A percentile compares a stretch with the other conserved stretches of the same genome.
These are phyloP conservation scores for Saccharum spontaneum DNA, from an alignment of 176 grass and related monocot genomes.

Conservation along the genomic window DNA sequence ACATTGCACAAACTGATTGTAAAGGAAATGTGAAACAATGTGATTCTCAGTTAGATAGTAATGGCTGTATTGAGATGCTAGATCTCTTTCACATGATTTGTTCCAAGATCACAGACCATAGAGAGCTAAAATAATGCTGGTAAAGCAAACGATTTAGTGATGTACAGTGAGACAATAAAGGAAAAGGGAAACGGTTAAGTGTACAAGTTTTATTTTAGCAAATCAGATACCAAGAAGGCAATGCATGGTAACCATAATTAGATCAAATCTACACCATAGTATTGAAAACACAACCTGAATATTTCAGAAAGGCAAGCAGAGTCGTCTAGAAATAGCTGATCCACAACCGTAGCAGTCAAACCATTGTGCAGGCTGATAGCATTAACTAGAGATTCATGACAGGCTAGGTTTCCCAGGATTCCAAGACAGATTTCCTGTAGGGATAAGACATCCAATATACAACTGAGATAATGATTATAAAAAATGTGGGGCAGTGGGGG, in stretches of 20 bases:
- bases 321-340: slow-evolving; percentile 81
- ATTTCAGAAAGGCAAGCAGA: slow-evolving; percentile 72
- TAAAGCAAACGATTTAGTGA: neutral
- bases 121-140: slow-evolving; percentile 1
- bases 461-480: slow-evolving; percentile 3
- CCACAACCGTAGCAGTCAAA: slow-evolving; percentile 68
- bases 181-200: neutral
- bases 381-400: slow-evolving; percentile 67
- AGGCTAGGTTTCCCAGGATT: slow-evolving; percentile 89
- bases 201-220: slow-evolving; percentile 10
- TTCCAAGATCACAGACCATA: slow-evolving; percentile 11
- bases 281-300: slow-evolving; percentile 62
- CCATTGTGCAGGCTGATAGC: slow-evolving; percentile 61
- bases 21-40: neutral
- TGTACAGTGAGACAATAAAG: neutral
- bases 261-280: slow-evolving; percentile 16
- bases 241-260: neutral
- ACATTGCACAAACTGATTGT: slow-evolving; percentile 14
- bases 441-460: slow-evolving; percentile 26
- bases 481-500: neutral
- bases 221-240: neutral
- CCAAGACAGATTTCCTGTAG: slow-evolving; percentile 93
- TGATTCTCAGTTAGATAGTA: slow-evolving; percentile 3
- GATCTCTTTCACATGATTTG: slow-evolving; percentile 28
- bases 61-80: neutral